phyloP scores from a whole-genome alignment of 257 asterid genomes.

The Phtheirospermum japonicum region DNA sequence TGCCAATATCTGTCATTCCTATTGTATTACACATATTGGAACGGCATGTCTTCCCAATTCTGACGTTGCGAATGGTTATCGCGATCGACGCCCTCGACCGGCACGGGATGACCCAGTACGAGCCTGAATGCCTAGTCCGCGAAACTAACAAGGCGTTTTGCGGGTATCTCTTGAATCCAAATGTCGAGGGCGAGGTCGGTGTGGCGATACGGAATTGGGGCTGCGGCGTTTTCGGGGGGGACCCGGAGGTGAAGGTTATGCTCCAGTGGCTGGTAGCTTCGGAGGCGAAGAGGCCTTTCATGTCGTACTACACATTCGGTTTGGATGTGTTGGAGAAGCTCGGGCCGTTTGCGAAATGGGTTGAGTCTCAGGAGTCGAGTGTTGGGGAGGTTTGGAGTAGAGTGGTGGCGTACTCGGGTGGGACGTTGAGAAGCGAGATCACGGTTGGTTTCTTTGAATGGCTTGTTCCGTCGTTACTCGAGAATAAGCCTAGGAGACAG shows the following conservation, averaged over 20 bases:
- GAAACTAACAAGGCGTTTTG: conserved; percentile 83
- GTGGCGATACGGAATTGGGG: conserved; percentile 85
- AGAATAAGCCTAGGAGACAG: too few relatives aligned
- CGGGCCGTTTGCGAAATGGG: not conserved
- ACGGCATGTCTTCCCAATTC: too few relatives aligned
- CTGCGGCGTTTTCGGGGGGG: conserved; percentile 56
- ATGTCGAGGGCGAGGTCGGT: conserved; percentile 42
- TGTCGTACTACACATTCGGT: not conserved
- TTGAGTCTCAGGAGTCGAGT: not conserved
- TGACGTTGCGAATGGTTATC: too few relatives aligned
- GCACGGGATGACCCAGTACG: conserved; percentile 69
- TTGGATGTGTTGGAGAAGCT: not conserved
- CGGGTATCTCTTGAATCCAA: conserved; percentile 49
- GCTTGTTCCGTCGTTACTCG: not conserved
- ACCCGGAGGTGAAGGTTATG: conserved; percentile 36
- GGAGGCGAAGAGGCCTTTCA: not conserved
- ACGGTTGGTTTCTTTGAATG: not conserved
- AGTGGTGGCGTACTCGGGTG: not conserved
- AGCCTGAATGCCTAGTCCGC: conserved; percentile 53
- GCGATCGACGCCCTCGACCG: conserved; percentile 75
- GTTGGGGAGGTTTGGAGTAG: not conserved
- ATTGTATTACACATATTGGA: too few relatives aligned
- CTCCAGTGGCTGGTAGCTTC: not conserved
- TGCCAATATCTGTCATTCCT: too few relatives aligned
- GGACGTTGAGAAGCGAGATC: not conserved